phyloP scores from a whole-genome alignment of 2,329 filamentous ascomycete genomes.

The Neurospora sp. region DNA sequence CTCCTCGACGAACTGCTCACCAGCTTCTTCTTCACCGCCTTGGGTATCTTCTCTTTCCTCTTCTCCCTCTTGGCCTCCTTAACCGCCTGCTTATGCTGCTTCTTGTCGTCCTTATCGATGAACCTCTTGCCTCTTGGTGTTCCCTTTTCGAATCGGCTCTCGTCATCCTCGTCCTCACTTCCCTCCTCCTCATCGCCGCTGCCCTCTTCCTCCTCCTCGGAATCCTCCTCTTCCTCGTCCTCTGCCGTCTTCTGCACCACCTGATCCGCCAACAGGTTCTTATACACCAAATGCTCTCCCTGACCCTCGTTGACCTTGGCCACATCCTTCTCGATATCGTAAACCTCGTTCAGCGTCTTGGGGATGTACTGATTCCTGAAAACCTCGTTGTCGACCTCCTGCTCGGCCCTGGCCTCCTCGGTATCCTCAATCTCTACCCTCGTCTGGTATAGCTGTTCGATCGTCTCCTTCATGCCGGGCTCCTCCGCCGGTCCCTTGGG shows the following conservation, averaged over 20 bases:
- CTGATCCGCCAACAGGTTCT: constrained; percentile 68
- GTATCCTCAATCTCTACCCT: constrained; percentile 32
- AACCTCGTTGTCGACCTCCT: constrained; percentile 78
- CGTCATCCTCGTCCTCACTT: constrained; percentile 27
- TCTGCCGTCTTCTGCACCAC: constrained; percentile 30
- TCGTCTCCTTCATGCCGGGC: constrained; percentile 46
- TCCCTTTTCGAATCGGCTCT: constrained; percentile 53
- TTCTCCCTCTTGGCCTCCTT: constrained; percentile 96
- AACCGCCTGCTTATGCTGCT: constrained; percentile 73
- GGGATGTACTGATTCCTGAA: constrained; percentile 96
- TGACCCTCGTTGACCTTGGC: constrained; percentile 65
- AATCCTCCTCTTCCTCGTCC: constrained; percentile 23
- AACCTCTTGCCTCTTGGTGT: constrained; percentile 72
- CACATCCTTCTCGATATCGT: constrained; percentile 87
- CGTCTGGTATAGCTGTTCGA: constrained; percentile 58
- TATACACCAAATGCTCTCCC: constrained; percentile 72
- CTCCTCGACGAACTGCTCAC: constrained; percentile 52
- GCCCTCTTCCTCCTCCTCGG: constrained; percentile 27
- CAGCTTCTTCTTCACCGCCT: constrained; percentile 87
- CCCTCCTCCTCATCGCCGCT: constrained; percentile 25
- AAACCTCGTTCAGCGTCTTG: constrained; percentile 89
- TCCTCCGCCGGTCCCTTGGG: constrained; percentile 50
- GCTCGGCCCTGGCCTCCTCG: constrained; percentile 35
- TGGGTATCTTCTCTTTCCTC: constrained; percentile 90
- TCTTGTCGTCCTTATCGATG: constrained; percentile 85